Evolutionary conservation across 1,139 yeast species (phyloP), one percentile per base, ranked within the genome.

Genomic region (Hyphopichia wangnamkhiaoensis): DNA sequence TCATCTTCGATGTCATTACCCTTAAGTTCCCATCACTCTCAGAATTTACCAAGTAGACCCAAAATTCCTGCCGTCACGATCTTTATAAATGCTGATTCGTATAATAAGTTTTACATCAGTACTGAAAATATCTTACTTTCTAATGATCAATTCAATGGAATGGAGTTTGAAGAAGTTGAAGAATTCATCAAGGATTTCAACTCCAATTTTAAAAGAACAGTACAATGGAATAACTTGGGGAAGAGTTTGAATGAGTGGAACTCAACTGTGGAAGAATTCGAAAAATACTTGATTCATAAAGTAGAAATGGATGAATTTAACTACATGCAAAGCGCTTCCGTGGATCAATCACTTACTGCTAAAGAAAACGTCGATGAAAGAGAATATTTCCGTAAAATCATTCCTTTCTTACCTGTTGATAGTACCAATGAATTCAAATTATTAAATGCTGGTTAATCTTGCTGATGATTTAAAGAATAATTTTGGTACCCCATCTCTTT

Each of bases 241-340:
- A 72, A 79, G 42, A 70, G 86, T n/a, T 56, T 85, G 39, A 79
- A 79, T 45, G 93, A 85, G 52, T 81, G 89, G 83, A 74, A 75
- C 40, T 39, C 48, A 3, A 59, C 73, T 28, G 81, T 82, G 21
- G 67, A 69, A 3, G 87, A 82, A 52, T 83, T 80, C 55, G 85
- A 82, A 34, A 59, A 61, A 32, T 84, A 72, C 54, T 68, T 82
- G 49, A 61, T 68, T 35, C 55, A 53, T 16, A 59, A 66, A 36
- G 61, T 70, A 28, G 74, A 68, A 39, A 50, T 59, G 12, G 75
- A 69, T 45, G 66, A 60, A 35, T 57, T 64, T 37, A 59, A 60
- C 43, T 40, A 51, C 39, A 45, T 47, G 37, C 34, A 43, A 27
- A 15, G 19, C 38, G 37, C 23, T 34, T n/a, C 39, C 19, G 17